Conservation (phyloP, 805 yeast species). For the Phaffomyces antillensis region DNA sequence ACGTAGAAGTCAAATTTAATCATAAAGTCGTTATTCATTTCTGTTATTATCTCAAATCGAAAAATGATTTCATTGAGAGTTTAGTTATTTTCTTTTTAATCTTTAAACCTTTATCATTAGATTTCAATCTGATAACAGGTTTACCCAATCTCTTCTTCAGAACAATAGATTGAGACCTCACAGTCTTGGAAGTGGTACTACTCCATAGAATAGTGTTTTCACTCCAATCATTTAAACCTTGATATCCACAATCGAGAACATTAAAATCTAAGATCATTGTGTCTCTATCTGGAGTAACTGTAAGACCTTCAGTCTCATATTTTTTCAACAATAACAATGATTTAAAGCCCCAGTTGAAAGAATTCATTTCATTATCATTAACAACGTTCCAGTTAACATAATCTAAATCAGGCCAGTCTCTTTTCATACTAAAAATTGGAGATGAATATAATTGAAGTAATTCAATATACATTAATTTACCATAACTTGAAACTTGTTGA, state of each 20-base stretch:
- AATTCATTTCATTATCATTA: slow-evolving; percentile 5
- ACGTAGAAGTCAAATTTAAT: too few relatives aligned
- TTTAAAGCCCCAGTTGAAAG: slow-evolving; percentile 17
- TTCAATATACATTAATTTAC: slow-evolving; percentile 17
- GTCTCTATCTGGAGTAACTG: background rate
- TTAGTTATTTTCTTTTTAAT: slow-evolving; percentile 5
- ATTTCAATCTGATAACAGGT: background rate
- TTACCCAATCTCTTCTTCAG: slow-evolving; percentile 6
- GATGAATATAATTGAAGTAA: slow-evolving; percentile 3
- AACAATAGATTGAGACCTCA: slow-evolving; percentile 10
- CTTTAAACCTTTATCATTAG: background rate
- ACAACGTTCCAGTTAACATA: slow-evolving; percentile 12
- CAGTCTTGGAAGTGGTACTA: background rate
- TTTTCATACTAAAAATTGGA: slow-evolving; percentile 4
- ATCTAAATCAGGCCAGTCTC: slow-evolving; percentile 16
- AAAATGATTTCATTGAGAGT: slow-evolving; percentile 14
- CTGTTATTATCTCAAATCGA: slow-evolving; percentile 13
- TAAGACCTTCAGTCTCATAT: slow-evolving; percentile 3
- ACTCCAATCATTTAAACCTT: background rate
- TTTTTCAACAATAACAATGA: slow-evolving; percentile 8
- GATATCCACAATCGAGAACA: slow-evolving; percentile 8
- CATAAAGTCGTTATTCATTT: too few relatives aligned
- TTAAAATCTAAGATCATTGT: slow-evolving; percentile 16
- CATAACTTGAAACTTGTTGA: slow-evolving; percentile 9
- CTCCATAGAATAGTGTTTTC: slow-evolving; percentile 13